Evolutionary conservation across 1,284 basidiomycete genomes (phyloP).

Genomic region (Thelephora terrestris): DNA sequence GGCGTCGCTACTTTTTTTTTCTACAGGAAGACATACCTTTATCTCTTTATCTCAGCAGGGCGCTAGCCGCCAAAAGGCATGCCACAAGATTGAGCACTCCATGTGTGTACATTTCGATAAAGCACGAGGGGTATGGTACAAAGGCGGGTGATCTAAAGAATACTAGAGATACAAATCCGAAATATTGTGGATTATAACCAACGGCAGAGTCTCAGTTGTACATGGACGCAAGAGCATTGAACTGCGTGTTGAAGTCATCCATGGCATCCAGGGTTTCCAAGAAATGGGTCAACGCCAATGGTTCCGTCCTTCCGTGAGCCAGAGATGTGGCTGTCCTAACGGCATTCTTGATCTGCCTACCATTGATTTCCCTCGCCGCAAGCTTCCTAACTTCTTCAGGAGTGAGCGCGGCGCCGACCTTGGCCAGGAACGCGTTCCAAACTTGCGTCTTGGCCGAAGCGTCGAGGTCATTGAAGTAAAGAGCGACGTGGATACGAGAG

Average conservation of each 20-base stretch:
- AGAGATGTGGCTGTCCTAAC: constrained; percentile 49
- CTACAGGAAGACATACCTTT: too few relatives aligned
- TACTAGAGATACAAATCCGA: too few relatives aligned
- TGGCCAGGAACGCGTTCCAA: constrained; percentile 45
- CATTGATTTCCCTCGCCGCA: constrained; percentile 41
- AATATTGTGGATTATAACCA: too few relatives aligned
- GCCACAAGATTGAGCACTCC: too few relatives aligned
- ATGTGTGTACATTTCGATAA: too few relatives aligned
- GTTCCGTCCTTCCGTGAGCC: constrained; percentile 36
- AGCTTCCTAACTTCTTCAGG: constrained; percentile 32
- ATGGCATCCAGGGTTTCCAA: constrained; percentile 47
- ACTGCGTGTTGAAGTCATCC: constrained; percentile 47
- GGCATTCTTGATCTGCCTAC: constrained; percentile 56
- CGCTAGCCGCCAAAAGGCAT: too few relatives aligned
- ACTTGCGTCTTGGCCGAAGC: constrained; percentile 38
- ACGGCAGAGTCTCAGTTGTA: neutral
- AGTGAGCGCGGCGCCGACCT: constrained; percentile 32
- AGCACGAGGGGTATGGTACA: too few relatives aligned
- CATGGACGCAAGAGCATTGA: constrained; percentile 18
- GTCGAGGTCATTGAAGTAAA: constrained; percentile 46
- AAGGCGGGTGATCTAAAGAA: too few relatives aligned
- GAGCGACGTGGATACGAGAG: constrained; percentile 55
- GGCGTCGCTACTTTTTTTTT: constrained; percentile 1
- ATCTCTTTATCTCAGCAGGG: too few relatives aligned
- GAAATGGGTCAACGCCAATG: constrained; percentile 36